A percentile compares a stretch with the other conserved stretches of the same genome.
Conservation (phyloP, 495 filamentous ascomycete genomes). For the Penicillium longicatenatum region DNA sequence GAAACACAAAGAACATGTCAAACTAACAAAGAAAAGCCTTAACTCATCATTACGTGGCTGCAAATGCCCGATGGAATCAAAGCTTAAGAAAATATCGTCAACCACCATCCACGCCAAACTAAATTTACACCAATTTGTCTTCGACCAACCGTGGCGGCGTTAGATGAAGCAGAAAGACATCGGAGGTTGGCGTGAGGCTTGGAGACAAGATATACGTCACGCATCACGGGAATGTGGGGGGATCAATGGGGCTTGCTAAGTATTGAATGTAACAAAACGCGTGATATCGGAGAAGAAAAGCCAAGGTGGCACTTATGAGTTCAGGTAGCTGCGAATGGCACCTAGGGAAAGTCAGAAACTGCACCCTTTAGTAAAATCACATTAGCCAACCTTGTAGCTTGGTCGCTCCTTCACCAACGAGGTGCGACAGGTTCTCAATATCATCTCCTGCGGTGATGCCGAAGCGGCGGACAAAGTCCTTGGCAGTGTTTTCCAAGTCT, state of each 20-base stretch:
- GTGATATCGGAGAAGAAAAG: constrained; percentile 6
- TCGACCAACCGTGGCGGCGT: constrained; percentile 2
- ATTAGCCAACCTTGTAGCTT: constrained; percentile 67
- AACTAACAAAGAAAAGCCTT: constrained; percentile 9
- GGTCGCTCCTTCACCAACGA: constrained; percentile 81
- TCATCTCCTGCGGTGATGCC: constrained; percentile 95
- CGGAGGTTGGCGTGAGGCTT: constrained; percentile 3
- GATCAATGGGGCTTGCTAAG: constrained; percentile 31
- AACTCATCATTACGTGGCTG: constrained; percentile 15
- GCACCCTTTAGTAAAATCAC: background rate
- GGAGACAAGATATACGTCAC: constrained; percentile 25
- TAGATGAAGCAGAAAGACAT: constrained; percentile 9
- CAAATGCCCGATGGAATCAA: constrained; percentile 10
- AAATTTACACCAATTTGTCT: constrained; percentile 15
- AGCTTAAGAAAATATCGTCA: constrained; percentile 8
- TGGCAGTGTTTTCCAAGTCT: constrained; percentile 86
- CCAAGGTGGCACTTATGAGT: constrained; percentile 49
- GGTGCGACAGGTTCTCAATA: constrained; percentile 79
- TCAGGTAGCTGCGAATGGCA: constrained; percentile 83
- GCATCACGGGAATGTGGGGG: constrained; percentile 18
- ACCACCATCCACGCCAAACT: constrained; percentile 16
- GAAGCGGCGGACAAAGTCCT: constrained; percentile 92
- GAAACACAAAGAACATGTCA: constrained; percentile 13
- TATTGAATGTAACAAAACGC: constrained; percentile 22
- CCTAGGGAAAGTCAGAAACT: constrained; percentile 34